Evolutionary conservation across 2,329 filamentous ascomycete genomes (phyloP).

Genomic region (Ophiostoma australiae): DNA sequence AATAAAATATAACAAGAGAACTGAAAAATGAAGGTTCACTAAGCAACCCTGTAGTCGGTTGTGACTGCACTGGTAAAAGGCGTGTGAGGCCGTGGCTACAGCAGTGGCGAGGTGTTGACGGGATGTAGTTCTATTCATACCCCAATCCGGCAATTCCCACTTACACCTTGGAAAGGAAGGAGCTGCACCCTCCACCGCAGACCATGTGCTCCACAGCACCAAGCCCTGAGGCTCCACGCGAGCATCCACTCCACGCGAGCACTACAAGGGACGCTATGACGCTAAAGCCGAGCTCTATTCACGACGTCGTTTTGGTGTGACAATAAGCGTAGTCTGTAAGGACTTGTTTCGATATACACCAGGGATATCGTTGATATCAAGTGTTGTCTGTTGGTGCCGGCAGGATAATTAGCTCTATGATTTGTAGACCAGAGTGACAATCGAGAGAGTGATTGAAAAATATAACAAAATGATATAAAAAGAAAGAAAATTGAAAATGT

Average conservation of each 20-base stretch:
- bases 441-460: too few species aligned
- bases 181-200: not conserved
- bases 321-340: not conserved
- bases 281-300: slow-evolving; percentile 3
- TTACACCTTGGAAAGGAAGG: slow-evolving; percentile 8
- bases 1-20: too few species aligned
- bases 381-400: too few species aligned
- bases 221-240: not conserved
- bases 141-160: slow-evolving; percentile 26
- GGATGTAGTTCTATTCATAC: slow-evolving; percentile 28
- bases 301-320: not conserved
- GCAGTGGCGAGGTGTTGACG: slow-evolving; percentile 6
- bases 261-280: not conserved
- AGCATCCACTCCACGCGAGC: not conserved
- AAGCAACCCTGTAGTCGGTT: not conserved
- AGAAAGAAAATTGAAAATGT: too few species aligned
- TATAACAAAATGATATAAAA: too few species aligned
- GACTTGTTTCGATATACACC: not conserved
- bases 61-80: not conserved
- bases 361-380: too few species aligned
- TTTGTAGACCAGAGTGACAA: too few species aligned
- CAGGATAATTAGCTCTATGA: too few species aligned
- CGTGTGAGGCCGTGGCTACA: not conserved
- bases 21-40: too few species aligned
- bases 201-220: not conserved